Evolutionary conservation across 257 asterid genomes (phyloP), one percentile per base, ranked within the genome.

Genomic region (Vinca minor): DNA sequence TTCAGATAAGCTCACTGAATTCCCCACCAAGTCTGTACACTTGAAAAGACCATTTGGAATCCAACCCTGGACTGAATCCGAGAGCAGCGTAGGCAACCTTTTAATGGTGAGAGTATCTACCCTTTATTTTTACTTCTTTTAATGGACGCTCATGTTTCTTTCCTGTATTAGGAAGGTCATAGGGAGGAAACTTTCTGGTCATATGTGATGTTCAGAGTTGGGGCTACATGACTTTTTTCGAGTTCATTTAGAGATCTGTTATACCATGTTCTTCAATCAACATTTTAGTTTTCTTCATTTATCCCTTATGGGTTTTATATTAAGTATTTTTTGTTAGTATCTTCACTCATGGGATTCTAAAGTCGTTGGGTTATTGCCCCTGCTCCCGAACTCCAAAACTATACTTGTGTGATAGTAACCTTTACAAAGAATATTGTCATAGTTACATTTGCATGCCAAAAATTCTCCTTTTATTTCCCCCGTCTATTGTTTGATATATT

Each of bases 51-150:
- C 95, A 73, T 86, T 88, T 66, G 69, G 57, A 21, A 60, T 80
- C 59, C 89, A 81, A 73, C 98, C 98, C 4, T 91, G 95, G 96
- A 77, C 58, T 15, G 87, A 85, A 66, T 88, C 98, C 1, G 96
- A 84, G 67, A 86, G 81, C 65, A 76, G 73, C 44, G 79, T 81
- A 46, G 95, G 98, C 67, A 78, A 80, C 76, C 87, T 91, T 65
- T 74, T 88, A 50, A 91, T 91, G 98, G 98, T 91, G 70, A 83
- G 86, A 72, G 53, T 31, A 53, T 63, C 65, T 73, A 58, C 59
- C 48, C 56, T 26, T 42, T 65, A 41, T 42, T 34, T 17, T 62
- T 64, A 31, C 18, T 64, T 20, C 32, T 17, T 23, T 17, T 23
- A 31, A 7, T 6, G 11, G 31, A 15, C 17, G 0, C 1, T 69